Evolutionary conservation across 495 filamentous ascomycete species (phyloP).

Genomic region (Lasiosphaeria ovina): DNA sequence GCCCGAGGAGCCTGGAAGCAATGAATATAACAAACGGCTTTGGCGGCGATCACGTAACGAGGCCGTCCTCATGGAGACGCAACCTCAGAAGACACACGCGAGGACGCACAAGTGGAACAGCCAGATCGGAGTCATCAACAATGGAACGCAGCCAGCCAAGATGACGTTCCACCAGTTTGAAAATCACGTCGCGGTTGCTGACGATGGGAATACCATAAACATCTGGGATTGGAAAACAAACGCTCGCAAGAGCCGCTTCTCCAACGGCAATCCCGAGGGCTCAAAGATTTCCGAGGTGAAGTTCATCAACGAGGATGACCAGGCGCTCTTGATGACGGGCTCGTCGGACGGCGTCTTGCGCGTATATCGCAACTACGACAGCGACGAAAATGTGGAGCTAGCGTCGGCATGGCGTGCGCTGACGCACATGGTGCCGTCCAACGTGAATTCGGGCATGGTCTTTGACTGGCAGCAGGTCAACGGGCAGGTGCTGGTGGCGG

Average conservation of each 20-base stretch:
- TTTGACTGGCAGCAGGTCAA: conserved; percentile 99
- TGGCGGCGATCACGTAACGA: conserved; percentile 95
- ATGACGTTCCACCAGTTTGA: conserved; percentile 98
- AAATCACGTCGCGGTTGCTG: conserved; percentile 89
- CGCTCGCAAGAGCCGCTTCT: conserved; percentile 76
- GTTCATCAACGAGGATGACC: conserved; percentile 98
- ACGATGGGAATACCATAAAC: conserved; percentile 83
- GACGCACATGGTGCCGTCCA: conserved; percentile 87
- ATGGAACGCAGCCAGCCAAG: conserved; percentile 80
- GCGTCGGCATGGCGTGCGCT: conserved; percentile 88
- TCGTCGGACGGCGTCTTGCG: conserved; percentile 92
- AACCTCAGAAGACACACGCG: conserved; percentile 85
- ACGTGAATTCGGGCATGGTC: conserved; percentile 88
- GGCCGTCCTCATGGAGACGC: conserved; percentile 82
- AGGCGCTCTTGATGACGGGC: conserved; percentile 89
- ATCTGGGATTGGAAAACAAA: conserved; percentile 91
- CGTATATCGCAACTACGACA: conserved; percentile 89
- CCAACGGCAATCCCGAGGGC: conserved; percentile 85
- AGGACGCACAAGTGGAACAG: conserved; percentile 81
- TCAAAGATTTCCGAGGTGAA: conserved; percentile 91
- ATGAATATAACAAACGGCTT: conserved; percentile 93
- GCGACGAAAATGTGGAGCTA: conserved; percentile 70
- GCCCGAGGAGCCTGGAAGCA: conserved; percentile 91
- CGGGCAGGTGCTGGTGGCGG: conserved; percentile 88
- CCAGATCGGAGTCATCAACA: conserved; percentile 74